These are phyloP conservation scores for Phaeotremella fagi DNA, from an alignment of 768 basidiomycete species.

Conservation along the genomic window DNA sequence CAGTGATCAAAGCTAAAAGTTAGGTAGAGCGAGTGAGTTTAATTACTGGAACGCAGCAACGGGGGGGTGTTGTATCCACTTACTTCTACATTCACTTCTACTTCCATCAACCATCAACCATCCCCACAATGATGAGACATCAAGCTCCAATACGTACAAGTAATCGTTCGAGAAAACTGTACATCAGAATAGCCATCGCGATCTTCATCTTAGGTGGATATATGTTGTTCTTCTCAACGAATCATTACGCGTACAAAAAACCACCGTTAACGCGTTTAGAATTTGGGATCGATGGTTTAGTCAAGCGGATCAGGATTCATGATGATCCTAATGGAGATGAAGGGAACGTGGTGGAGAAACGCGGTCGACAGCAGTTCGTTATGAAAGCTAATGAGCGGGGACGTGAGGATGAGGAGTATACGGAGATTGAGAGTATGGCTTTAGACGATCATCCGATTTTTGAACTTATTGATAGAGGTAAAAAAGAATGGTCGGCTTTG, in stretches of 20 bases:
- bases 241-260: background rate
- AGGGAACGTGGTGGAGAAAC: too few species aligned
- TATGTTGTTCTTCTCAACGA: background rate
- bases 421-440: background rate
- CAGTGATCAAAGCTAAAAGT: too few species aligned
- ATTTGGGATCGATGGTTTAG: background rate
- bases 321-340: too few species aligned
- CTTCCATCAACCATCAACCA: too few species aligned
- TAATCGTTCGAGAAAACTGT: background rate
- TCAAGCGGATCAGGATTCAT: background rate
- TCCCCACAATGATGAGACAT: too few species aligned
- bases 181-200: background rate
- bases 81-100: too few species aligned
- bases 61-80: too few species aligned
- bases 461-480: slow-evolving; percentile 18
- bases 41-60: too few species aligned
- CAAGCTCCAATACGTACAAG: background rate
- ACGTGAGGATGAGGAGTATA: background rate
- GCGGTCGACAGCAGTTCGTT: too few species aligned
- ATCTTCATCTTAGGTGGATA: background rate
- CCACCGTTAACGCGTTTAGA: background rate
- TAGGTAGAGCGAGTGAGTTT: too few species aligned
- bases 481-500: slow-evolving; percentile 17
- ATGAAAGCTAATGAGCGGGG: background rate
- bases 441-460: slow-evolving; percentile 23